Evolutionary conservation across 2,329 filamentous ascomycete genomes (phyloP), one percentile per base, ranked within the genome.

Genomic region (Phialophora chinensis): DNA sequence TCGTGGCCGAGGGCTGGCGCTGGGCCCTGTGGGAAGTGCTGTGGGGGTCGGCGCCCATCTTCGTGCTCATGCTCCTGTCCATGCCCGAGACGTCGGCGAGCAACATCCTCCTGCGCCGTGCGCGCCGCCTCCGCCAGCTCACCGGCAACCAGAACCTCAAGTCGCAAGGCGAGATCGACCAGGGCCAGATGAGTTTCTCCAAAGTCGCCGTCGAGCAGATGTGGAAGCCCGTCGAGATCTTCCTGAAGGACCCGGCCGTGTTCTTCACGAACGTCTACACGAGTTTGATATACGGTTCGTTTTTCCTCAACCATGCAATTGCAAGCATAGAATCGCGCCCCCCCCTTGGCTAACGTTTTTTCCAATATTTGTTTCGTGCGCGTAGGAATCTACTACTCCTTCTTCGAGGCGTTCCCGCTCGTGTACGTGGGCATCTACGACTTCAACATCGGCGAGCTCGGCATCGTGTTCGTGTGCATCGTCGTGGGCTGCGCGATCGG

Each of bases 401-500:
- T 84, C 77, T 90, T 90, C 73, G 87, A 90, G 72, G 85, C 85
- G n/a, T 90, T 90, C 75, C 87, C 87, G 3, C 78, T 88, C 14
- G 86, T 90, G 63, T 90, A 88, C 74, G 81, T 82, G 2, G 81
- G 81, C 47, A 79, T 83, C 72, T 90, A 90, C 76, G 75, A 78
- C 73, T 88, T 90, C 83, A 84, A 81, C 66, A 76, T 85, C 2
- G 86, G 87, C 35, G 74, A 87, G 69, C 77, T 85, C 68, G 86
- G 87, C 33, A 81, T 89, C 10, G 83, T 87, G 53, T 90, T 90
- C 79, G 78, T 87, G 57, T 85, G 83, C 69, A 82, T 89, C 72
- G 78, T 87, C 29, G 81, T 88, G n/a, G 80, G 85, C 10, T 87
- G 84, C 72, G 65, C 86, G 6, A 73, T 88, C 63, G 85, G 83